Base-by-base conservation (phyloP, 1,139 yeast species). In the Scheffersomyces illinoinensis region DNA sequence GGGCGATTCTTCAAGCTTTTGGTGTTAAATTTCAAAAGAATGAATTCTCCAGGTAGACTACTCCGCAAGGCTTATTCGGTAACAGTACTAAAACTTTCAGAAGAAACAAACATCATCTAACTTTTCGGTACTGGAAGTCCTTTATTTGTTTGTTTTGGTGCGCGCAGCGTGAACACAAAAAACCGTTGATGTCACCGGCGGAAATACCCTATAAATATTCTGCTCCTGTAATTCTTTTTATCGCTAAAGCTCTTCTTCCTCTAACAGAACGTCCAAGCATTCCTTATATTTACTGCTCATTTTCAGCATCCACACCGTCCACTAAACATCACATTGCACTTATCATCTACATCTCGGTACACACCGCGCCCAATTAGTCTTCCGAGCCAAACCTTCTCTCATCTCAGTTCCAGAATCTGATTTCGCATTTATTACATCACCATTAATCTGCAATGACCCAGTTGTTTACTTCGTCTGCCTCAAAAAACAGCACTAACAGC, bases 391-490 rank as follows among this genome's bases (percentile, higher is more conserved):
- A 39, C 19, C 6, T 58, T 33, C 43, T 33, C 43, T 33, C 43
- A 33, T 33, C 43, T 33, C 43, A 33, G 17, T 10, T 33, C 43
- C 43, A 33, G 14, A 10, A 10, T 33, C 43, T 33, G 17, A 24
- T 33, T 33, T 33, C 43, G 43, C 43, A 33, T 33, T 33, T 33
- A 33, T 33, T 33, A 33, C 43, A 33, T 33, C 43, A 10, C 14
- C 17, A 33, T 33, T 14, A n/a, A 60, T 54, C 52, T 53, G 33
- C 7, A 24, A 56, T 24, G 49, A 54, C 54, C 20, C 55, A 54
- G 17, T 56, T 59, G 24, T 49, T 50, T 17, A 54, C 58, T 21
- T 57, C 64, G 10, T 50, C 53, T 4, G 43, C 43, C 43, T 33
- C 43, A 17, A 33, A 33, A 10, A 33, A 33, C 17, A 33, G 43